Evolutionary conservation across 805 yeast species (phyloP).

Genomic region (Saccharomycopsis capsularis): DNA sequence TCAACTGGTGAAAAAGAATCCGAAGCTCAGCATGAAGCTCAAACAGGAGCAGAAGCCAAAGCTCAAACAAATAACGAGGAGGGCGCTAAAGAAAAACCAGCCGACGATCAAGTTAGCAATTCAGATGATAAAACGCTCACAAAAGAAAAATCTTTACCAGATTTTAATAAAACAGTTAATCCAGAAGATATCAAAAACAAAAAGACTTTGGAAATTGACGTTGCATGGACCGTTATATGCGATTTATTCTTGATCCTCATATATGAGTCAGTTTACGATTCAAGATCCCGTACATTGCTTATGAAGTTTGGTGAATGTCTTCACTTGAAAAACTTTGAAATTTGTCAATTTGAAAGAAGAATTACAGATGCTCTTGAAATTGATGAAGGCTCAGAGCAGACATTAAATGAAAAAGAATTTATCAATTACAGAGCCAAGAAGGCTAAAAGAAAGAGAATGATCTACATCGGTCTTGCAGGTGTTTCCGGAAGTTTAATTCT

Average conservation of each 20-base stretch:
- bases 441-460: conserved; percentile 58
- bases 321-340: conserved; percentile 55
- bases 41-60: too few relatives aligned
- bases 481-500: conserved; percentile 91
- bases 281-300: conserved; percentile 80
- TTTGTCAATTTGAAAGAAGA: conserved; percentile 83
- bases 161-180: not conserved
- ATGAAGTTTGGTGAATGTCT: conserved; percentile 58
- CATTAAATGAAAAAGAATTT: conserved; percentile 65
- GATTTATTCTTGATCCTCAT: conserved; percentile 76
- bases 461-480: conserved; percentile 91
- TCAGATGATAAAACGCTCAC: not conserved
- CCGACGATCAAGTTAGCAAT: not conserved
- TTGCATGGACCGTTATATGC: conserved; percentile 91
- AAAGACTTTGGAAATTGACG: conserved; percentile 53
- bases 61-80: not conserved
- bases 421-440: conserved; percentile 65
- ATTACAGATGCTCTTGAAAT: conserved; percentile 86
- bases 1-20: conserved; percentile 13
- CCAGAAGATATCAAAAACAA: conserved; percentile 26
- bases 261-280: conserved; percentile 80
- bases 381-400: conserved; percentile 72
- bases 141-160: not conserved
- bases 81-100: not conserved
- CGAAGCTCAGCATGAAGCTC: too few relatives aligned